phyloP scores from a whole-genome alignment of 2,329 filamentous ascomycete genomes.

The Penicillium sp. region DNA sequence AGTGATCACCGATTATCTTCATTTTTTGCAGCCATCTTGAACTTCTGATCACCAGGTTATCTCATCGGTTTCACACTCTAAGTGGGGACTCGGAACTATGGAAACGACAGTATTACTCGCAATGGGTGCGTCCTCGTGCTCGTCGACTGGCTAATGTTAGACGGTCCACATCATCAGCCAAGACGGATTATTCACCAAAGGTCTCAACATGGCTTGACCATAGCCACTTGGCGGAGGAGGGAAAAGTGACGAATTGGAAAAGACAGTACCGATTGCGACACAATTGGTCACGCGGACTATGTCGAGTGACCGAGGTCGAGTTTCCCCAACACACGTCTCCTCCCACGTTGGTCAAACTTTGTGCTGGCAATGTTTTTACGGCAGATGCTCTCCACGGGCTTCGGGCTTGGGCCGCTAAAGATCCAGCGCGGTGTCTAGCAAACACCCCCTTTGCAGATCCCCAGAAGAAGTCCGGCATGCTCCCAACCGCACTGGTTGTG shows the following conservation, averaged over 20 bases:
- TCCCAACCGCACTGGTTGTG: conserved; percentile 51
- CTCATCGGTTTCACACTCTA: conserved; percentile 69
- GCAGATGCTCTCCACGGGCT: conserved; percentile 68
- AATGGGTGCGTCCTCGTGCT: conserved; percentile 80
- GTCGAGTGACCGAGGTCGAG: conserved; percentile 73
- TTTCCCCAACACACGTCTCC: conserved; percentile 57
- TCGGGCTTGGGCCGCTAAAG: conserved; percentile 72
- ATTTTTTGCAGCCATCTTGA: not conserved
- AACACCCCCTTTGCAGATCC: conserved; percentile 33
- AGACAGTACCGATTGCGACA: conserved; percentile 81
- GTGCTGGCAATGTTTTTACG: conserved; percentile 74
- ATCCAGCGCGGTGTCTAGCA: conserved; percentile 59
- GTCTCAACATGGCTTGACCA: conserved; percentile 63
- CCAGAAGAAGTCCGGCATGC: conserved; percentile 61
- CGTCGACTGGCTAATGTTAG: conserved; percentile 69
- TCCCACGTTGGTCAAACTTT: conserved; percentile 70
- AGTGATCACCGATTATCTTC: conserved; percentile 4
- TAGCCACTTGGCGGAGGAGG: conserved; percentile 53
- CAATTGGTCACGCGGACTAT: conserved; percentile 85
- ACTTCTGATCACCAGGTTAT: conserved; percentile 41
- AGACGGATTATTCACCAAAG: conserved; percentile 53
- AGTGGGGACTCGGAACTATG: conserved; percentile 83
- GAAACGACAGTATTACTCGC: conserved; percentile 83
- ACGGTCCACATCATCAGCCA: conserved; percentile 38
- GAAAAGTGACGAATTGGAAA: conserved; percentile 71